These are phyloP conservation scores for Lagerstroemia speciosa DNA, from an alignment of 345 rosid genomes.

Conservation along the genomic window DNA sequence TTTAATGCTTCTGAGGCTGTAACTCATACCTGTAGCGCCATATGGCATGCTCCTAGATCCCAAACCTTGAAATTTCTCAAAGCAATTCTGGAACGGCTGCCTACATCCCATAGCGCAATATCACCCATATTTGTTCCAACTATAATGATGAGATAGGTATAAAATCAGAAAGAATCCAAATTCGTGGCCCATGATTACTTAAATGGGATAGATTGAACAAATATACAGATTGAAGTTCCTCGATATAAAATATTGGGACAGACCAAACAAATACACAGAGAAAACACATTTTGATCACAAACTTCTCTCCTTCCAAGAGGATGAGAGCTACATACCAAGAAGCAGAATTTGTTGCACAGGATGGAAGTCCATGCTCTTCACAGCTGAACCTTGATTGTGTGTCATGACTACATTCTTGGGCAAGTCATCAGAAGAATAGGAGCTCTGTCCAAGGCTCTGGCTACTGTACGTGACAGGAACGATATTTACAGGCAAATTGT, in stretches of 20 bases:
- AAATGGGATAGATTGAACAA: background rate
- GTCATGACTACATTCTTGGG: slow-evolving; percentile 24
- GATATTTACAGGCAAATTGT: slow-evolving; percentile 58
- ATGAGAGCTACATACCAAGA: slow-evolving; percentile 22
- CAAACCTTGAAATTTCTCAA: slow-evolving; percentile 38
- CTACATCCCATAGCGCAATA: slow-evolving; percentile 38
- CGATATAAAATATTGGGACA: background rate
- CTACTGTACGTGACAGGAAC: slow-evolving; percentile 44
- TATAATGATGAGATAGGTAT: slow-evolving; percentile 11
- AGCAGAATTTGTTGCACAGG: slow-evolving; percentile 38
- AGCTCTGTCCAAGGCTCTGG: slow-evolving; percentile 41
- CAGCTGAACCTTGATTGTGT: slow-evolving; percentile 37
- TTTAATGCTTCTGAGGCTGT: slow-evolving; percentile 2
- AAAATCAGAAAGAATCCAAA: background rate
- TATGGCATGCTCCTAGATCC: slow-evolving; percentile 28
- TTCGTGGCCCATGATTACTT: background rate
- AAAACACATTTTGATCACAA: background rate
- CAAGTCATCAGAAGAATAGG: slow-evolving; percentile 42
- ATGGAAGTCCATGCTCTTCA: slow-evolving; percentile 50
- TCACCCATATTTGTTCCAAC: slow-evolving; percentile 47
- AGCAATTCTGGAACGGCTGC: slow-evolving; percentile 29
- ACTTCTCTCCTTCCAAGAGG: background rate
- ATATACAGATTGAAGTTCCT: background rate
- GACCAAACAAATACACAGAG: background rate
- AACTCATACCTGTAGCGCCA: slow-evolving; percentile 30